These are phyloP conservation scores for Lachnellula arida DNA, from an alignment of 2,329 filamentous ascomycete genomes.

Conservation along the genomic window DNA sequence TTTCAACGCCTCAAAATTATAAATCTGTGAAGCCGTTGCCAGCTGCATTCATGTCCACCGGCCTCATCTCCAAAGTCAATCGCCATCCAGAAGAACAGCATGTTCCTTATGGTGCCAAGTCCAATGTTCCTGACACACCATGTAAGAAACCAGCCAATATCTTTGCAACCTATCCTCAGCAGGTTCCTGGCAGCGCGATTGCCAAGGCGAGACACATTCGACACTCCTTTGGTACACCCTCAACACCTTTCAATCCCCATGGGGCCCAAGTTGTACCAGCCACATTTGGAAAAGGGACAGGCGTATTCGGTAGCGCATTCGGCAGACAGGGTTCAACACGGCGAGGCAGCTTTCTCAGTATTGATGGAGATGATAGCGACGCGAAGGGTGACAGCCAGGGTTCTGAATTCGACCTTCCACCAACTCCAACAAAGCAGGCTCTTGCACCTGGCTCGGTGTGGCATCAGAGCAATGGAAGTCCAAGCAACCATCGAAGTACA, in stretches of 20 bases:
- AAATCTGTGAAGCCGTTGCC: slow-evolving; percentile 72
- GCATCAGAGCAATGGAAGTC: slow-evolving; percentile 26
- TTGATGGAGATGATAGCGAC: slow-evolving; percentile 64
- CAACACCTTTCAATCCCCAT: slow-evolving; percentile 71
- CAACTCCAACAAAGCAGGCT: slow-evolving; percentile 82
- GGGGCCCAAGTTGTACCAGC: slow-evolving; percentile 40
- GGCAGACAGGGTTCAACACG: slow-evolving; percentile 40
- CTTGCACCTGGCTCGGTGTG: slow-evolving; percentile 30
- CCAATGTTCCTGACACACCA: slow-evolving; percentile 85
- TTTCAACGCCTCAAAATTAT: slow-evolving; percentile 72
- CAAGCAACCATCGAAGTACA: slow-evolving; percentile 26
- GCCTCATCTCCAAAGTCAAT: slow-evolving; percentile 91
- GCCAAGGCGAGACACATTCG: slow-evolving; percentile 58
- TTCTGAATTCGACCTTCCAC: slow-evolving; percentile 72
- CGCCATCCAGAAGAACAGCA: slow-evolving; percentile 67
- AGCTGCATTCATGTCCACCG: slow-evolving; percentile 89
- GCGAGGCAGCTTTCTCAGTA: slow-evolving; percentile 68
- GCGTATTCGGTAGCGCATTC: slow-evolving; percentile 56
- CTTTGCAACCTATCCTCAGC: slow-evolving; percentile 60
- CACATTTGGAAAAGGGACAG: slow-evolving; percentile 49
- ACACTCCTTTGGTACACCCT: slow-evolving; percentile 73
- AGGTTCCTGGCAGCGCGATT: slow-evolving; percentile 53
- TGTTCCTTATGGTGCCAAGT: slow-evolving; percentile 49
- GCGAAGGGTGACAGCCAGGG: slow-evolving; percentile 55
- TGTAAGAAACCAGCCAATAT: slow-evolving; percentile 79